Evolutionary conservation across 345 rosid genomes (phyloP).

Genomic region (Capsella bursapastoris): DNA sequence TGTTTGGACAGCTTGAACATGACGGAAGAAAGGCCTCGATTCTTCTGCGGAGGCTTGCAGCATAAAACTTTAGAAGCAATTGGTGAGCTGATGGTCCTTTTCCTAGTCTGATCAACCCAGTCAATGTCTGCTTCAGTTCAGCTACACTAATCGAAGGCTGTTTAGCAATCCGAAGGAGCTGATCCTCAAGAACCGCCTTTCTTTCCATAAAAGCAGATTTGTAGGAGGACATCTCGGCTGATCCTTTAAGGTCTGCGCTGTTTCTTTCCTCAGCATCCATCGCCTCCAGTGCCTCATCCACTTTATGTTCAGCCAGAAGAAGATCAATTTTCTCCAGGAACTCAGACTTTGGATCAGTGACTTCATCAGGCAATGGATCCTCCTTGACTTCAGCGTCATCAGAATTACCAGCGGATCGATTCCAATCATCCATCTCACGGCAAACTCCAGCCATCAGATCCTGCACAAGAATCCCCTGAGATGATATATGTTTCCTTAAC

Average conservation of each 20-base stretch:
- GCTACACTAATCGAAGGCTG: constrained; percentile 60
- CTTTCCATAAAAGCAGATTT: constrained; percentile 64
- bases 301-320: constrained; percentile 85
- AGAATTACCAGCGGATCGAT: constrained; percentile 43
- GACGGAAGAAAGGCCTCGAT: constrained; percentile 77
- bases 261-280: constrained; percentile 76
- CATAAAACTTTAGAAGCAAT: constrained; percentile 59
- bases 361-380: constrained; percentile 45
- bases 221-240: constrained; percentile 58
- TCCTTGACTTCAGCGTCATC: constrained; percentile 47
- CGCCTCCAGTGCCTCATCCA: constrained; percentile 75
- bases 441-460: constrained; percentile 84
- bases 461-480: constrained; percentile 84
- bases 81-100: constrained; percentile 90
- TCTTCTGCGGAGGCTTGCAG: constrained; percentile 64
- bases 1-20: constrained; percentile 68
- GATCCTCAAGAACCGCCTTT: constrained; percentile 73
- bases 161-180: constrained; percentile 66
- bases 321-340: constrained; percentile 74
- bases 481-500: constrained; percentile 82
- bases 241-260: constrained; percentile 59
- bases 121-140: constrained; percentile 64
- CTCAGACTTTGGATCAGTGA: constrained; percentile 45
- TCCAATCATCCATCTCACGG: constrained; percentile 79
- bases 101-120: constrained; percentile 75